A percentile compares a stretch with the other conserved stretches of the same genome.
Conservation (phyloP, 192 early-diverging fungal genomes). For the Coemansia guatemalensis region DNA sequence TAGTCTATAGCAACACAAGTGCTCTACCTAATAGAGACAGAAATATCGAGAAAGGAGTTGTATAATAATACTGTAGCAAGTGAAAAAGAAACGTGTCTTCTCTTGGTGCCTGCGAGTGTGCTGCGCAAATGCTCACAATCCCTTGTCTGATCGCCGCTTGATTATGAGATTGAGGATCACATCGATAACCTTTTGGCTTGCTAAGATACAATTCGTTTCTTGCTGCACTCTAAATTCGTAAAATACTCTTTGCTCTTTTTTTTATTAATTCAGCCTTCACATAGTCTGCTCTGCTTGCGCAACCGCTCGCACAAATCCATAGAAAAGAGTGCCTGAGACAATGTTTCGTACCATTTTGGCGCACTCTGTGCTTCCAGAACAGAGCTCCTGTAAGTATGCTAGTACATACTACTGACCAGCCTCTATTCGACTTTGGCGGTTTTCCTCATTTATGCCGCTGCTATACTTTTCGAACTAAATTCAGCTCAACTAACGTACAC, state of each 20-base stretch:
- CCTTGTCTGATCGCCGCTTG: neutral
- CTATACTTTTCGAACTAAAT: neutral
- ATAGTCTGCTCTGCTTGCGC: neutral
- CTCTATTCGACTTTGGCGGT: neutral
- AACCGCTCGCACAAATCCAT: neutral
- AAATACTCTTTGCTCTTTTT: neutral
- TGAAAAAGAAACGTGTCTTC: neutral
- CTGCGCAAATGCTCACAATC: neutral
- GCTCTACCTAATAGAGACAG: neutral
- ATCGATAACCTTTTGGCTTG: neutral
- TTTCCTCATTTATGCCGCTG: neutral
- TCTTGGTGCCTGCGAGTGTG: neutral
- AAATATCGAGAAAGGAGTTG: neutral
- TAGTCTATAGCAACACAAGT: neutral
- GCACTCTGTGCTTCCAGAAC: neutral
- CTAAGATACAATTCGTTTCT: neutral
- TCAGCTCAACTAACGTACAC: neutral
- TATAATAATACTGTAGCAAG: neutral
- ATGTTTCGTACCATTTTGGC: constrained; percentile 35
- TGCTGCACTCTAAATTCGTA: neutral
- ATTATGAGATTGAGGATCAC: neutral
- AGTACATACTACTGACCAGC: neutral
- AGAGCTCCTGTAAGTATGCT: neutral
- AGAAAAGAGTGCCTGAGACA: neutral
- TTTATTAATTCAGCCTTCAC: neutral